Evolutionary conservation across 2,329 filamentous ascomycete species (phyloP).

Genomic region (Fusarium goolgardi): DNA sequence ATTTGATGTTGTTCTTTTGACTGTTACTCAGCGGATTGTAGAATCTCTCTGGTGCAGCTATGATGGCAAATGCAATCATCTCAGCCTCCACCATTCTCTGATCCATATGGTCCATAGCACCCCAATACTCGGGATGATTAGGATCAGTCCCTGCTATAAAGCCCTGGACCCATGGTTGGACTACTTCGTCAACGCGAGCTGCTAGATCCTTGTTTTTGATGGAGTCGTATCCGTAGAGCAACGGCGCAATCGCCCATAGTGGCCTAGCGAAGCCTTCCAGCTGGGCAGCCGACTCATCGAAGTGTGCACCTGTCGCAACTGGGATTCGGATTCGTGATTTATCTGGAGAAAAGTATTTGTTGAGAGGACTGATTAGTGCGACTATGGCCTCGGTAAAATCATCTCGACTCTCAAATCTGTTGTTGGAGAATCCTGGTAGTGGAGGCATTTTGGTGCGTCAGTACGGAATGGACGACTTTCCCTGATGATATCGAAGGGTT

Average conservation of each 20-base stretch:
- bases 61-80: slow-evolving; percentile 61
- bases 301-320: slow-evolving; percentile 54
- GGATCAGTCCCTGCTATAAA: slow-evolving; percentile 52
- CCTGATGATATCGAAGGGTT: no score
- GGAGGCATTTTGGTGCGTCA: slow-evolving; percentile 50
- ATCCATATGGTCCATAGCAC: slow-evolving; percentile 57
- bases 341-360: slow-evolving; percentile 49
- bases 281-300: slow-evolving; percentile 59
- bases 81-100: slow-evolving; percentile 68
- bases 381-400: slow-evolving; percentile 53
- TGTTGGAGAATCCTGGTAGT: slow-evolving; percentile 56
- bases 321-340: slow-evolving; percentile 54
- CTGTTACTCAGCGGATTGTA: slow-evolving; percentile 50
- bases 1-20: slow-evolving; percentile 52
- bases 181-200: slow-evolving; percentile 14
- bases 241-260: slow-evolving; percentile 51
- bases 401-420: slow-evolving; percentile 51
- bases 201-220: slow-evolving; percentile 44
- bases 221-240: slow-evolving; percentile 54
- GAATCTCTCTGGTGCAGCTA: slow-evolving; percentile 54
- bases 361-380: slow-evolving; percentile 52
- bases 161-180: slow-evolving; percentile 50
- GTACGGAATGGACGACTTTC: background rate
- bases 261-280: slow-evolving; percentile 59
- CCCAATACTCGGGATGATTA: slow-evolving; percentile 58